A percentile compares a stretch with the other conserved stretches of the same genome.
Evolutionary conservation across 176 grass and related monocot genomes (phyloP).

Genomic region (Pontederia crassipes): DNA sequence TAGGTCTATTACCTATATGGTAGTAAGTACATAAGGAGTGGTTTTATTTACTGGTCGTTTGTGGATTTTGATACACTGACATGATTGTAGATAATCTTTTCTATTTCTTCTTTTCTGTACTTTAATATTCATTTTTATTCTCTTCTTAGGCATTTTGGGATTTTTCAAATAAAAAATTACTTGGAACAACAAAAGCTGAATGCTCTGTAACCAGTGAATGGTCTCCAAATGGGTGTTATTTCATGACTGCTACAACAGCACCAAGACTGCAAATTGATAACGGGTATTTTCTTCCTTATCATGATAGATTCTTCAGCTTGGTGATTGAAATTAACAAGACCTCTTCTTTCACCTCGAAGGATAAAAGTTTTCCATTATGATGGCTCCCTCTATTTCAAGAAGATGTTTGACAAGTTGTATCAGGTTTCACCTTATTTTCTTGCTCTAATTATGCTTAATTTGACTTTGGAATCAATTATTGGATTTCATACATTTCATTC

Average conservation of each 20-base stretch:
- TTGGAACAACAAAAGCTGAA: constrained; percentile 83
- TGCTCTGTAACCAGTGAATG: constrained; percentile 93
- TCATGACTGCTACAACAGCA: constrained; percentile 94
- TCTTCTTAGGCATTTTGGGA: constrained; percentile 77
- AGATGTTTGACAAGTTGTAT: constrained; percentile 85
- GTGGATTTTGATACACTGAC: no score
- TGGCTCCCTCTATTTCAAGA: constrained; percentile 77
- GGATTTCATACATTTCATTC: neutral
- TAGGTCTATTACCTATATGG: no score
- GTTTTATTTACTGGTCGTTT: no score
- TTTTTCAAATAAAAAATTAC: constrained; percentile 70
- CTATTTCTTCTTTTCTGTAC: neutral
- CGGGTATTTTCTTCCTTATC: constrained; percentile 37
- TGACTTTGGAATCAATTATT: neutral
- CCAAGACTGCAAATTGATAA: constrained; percentile 94
- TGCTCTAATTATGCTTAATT: neutral
- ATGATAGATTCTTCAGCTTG: neutral
- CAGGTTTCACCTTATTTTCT: constrained; percentile 38
- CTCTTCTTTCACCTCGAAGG: constrained; percentile 31
- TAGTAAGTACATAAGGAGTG: no score
- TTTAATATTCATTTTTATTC: constrained; percentile 8
- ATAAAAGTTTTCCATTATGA: constrained; percentile 84
- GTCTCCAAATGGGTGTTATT: constrained; percentile 79
- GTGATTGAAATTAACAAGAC: neutral
- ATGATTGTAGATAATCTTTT: no score